phyloP scores from a whole-genome alignment of 1,284 basidiomycete species.

The Tausonia pullulans region DNA sequence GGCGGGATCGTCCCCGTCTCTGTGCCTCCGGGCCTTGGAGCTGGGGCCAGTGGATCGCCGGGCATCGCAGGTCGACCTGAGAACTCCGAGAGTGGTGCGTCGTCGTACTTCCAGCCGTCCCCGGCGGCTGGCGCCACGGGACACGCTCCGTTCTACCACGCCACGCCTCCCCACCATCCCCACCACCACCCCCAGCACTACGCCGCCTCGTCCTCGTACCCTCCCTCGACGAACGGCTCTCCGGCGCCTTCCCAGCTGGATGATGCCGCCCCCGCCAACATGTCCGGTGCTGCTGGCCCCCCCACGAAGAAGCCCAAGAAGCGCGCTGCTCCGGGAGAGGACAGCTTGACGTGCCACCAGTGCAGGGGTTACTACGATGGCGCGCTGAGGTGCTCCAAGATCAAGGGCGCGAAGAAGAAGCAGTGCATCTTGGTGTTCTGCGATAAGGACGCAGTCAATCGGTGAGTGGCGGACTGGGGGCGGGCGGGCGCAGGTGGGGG shows the following conservation, averaged over 20 bases:
- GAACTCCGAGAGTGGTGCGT: no score
- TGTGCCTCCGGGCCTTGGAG: neutral
- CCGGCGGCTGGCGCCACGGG: no score
- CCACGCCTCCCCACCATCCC: no score
- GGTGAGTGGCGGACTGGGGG: neutral
- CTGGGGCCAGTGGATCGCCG: no score
- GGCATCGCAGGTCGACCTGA: no score
- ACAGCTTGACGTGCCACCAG: constrained; percentile 7
- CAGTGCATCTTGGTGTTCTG: constrained; percentile 5
- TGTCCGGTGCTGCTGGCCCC: neutral
- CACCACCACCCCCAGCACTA: no score
- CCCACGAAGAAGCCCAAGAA: constrained; percentile 1
- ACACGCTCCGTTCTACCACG: no score
- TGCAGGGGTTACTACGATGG: constrained; percentile 3
- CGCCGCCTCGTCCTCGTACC: no score
- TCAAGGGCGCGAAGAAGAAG: neutral
- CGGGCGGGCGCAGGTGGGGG: no score
- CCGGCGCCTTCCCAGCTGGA: neutral
- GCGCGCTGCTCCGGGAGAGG: constrained; percentile 2
- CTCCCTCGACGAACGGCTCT: neutral
- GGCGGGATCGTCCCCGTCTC: neutral
- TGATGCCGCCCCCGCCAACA: neutral
- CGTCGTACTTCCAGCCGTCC: no score
- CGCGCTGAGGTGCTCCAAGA: constrained; percentile 3
- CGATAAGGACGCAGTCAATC: neutral